Evolutionary conservation across 352 stramenopile species (phyloP).

Genomic region (Pythium biforme): DNA sequence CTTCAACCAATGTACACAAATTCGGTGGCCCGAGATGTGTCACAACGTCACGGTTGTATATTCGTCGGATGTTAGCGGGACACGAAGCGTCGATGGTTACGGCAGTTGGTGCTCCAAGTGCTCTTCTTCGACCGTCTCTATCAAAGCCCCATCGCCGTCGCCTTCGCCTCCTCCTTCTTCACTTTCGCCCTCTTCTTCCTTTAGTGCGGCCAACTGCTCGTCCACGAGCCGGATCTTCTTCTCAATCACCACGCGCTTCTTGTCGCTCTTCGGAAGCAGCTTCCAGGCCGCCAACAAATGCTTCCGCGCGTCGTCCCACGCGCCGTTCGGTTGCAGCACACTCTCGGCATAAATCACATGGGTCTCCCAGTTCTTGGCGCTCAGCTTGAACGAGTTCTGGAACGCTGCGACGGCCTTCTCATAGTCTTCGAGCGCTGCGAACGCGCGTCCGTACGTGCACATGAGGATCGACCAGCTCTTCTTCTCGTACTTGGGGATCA

Average conservation of each 20-base stretch:
- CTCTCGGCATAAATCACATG: conserved; percentile 83
- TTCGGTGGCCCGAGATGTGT: no score
- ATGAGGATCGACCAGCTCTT: conserved; percentile 83
- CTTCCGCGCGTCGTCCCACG: conserved; percentile 68
- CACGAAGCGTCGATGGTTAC: no score
- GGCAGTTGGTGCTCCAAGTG: conserved; percentile 8
- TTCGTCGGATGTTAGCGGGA: no score
- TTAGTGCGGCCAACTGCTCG: conserved; percentile 13
- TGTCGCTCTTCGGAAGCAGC: conserved; percentile 57
- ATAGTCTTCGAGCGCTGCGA: conserved; percentile 63
- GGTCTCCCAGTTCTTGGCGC: conserved; percentile 79
- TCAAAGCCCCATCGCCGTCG: neutral
- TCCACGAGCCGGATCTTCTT: conserved; percentile 60
- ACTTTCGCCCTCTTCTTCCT: neutral
- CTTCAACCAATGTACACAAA: no score
- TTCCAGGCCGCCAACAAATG: conserved; percentile 62
- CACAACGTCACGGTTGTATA: neutral
- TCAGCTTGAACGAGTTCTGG: conserved; percentile 76
- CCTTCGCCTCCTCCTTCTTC: neutral
- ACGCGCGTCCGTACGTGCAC: conserved; percentile 80
- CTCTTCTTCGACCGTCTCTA: neutral
- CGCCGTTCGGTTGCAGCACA: conserved; percentile 71
- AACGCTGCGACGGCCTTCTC: conserved; percentile 79
- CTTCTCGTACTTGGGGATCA: conserved; percentile 74
- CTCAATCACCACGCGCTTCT: conserved; percentile 46